Base-by-base conservation (phyloP, 345 rosid genomes). In the Euphorbia tirucalli region DNA sequence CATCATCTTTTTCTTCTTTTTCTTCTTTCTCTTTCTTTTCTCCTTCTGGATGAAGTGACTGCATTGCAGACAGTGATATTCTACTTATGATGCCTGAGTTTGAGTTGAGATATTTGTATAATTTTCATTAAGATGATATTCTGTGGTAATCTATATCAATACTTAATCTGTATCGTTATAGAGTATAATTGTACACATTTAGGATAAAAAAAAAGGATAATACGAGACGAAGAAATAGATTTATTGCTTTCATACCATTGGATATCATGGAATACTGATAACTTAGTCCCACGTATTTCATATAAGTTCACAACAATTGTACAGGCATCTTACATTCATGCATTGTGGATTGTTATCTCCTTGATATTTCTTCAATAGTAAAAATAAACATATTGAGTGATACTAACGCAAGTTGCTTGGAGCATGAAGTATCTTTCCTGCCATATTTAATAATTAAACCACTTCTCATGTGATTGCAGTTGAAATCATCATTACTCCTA, bases 401-500 rank as follows among this genome's bases (percentile, higher is more conserved):
- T 61, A 2, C 54, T 67, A 11, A 18, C 22, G 15, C 54, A 6
- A 11, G 57, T 43, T 58, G 55, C 8, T 5, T 32, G 31, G 43
- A 48, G 15, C 5, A 31, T 68, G 50, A 25, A 65, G 57, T 35
- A 11, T 58, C 52, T 18, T 63, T 54, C 43, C 24, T 31, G 32
- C 37, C 14, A 8, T 56, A 41, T 43, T 31, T 48, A 14, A 48
- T 54, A 48, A 28, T 14, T 22, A n/a, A n/a, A 27, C 8, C 37
- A 7, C 69, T 56, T 4, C 30, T n/a, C 14, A 2, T 62, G 22
- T 81, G 68, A 56, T 39, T 81, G 76, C 87, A 96, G 98, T 82
- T 96, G 81, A 96, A 93, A 87, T 93, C 99, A 11, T 88, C 97
- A 30, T 75, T 96, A 80, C 81, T 96, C 81, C 96, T 93, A 78